These are phyloP conservation scores for Pseudozyma tsukubaensis DNA, from an alignment of 1,284 basidiomycete species.

Conservation along the genomic window DNA sequence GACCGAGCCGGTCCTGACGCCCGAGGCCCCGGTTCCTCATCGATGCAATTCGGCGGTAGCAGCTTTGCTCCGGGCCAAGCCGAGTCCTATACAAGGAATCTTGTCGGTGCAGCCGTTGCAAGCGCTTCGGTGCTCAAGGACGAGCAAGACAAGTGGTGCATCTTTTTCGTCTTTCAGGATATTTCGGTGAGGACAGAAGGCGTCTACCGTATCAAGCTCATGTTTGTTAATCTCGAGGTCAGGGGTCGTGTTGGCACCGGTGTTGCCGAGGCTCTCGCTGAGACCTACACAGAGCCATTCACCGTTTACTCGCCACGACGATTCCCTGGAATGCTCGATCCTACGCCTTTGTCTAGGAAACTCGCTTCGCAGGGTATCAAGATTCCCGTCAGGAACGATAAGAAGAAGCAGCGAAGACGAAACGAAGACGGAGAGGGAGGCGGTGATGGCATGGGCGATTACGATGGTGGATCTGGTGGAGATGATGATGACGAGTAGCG, in stretches of 20 bases:
- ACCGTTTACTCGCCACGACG: slow-evolving; percentile 60
- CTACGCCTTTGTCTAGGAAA: slow-evolving; percentile 60
- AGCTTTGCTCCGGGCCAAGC: slow-evolving; percentile 32
- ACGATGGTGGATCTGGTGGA: slow-evolving; percentile 39
- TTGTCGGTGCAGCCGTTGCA: slow-evolving; percentile 60
- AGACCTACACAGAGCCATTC: slow-evolving; percentile 62
- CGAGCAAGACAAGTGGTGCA: slow-evolving; percentile 58
- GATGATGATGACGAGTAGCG: slow-evolving; percentile 48
- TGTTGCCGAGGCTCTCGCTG: slow-evolving; percentile 57
- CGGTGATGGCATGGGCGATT: slow-evolving; percentile 27
- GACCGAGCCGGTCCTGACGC: slow-evolving; percentile 9
- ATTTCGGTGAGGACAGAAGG: slow-evolving; percentile 62
- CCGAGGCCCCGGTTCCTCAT: neutral
- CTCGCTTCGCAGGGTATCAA: slow-evolving; percentile 63
- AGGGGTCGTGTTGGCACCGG: slow-evolving; percentile 56
- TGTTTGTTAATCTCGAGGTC: slow-evolving; percentile 58
- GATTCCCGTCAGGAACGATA: slow-evolving; percentile 61
- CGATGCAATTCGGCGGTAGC: slow-evolving; percentile 27
- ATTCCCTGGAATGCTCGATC: slow-evolving; percentile 63
- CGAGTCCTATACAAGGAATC: slow-evolving; percentile 58
- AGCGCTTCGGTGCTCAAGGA: slow-evolving; percentile 62
- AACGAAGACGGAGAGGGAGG: slow-evolving; percentile 28
- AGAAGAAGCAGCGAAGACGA: slow-evolving; percentile 55
- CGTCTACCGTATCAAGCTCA: slow-evolving; percentile 60
- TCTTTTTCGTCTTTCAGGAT: slow-evolving; percentile 65